These are phyloP conservation scores for Pelargonium nanum DNA, from an alignment of 345 rosid species.

Conservation along the genomic window DNA sequence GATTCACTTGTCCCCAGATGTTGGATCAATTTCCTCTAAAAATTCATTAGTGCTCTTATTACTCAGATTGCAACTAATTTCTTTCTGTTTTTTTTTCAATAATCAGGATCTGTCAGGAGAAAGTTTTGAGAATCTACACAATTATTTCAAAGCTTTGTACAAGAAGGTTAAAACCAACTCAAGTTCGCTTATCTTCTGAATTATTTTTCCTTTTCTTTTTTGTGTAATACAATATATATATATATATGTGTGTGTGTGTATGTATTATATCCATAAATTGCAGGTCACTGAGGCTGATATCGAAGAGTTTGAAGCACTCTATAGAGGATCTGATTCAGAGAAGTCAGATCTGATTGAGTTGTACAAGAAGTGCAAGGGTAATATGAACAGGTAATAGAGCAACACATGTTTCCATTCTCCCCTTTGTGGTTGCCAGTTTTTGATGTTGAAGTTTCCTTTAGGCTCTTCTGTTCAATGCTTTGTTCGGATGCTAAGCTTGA, in stretches of 20 bases:
- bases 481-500: conserved; percentile 85
- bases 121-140: conserved; percentile 58
- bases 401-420: neutral
- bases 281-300: conserved; percentile 78
- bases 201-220: neutral
- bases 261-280: conserved; percentile 6
- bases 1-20: neutral
- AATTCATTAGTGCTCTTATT: neutral
- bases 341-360: conserved; percentile 75
- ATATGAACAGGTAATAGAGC: conserved; percentile 58
- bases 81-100: conserved; percentile 12
- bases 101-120: conserved; percentile 80
- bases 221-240: conserved; percentile 4
- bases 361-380: conserved; percentile 52
- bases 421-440: neutral
- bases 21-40: neutral
- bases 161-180: conserved; percentile 41
- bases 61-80: neutral
- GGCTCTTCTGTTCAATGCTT: conserved; percentile 89
- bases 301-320: conserved; percentile 73
- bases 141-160: conserved; percentile 57
- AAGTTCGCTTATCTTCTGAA: neutral
- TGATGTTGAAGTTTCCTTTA: conserved; percentile 16
- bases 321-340: conserved; percentile 91
- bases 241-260: too few relatives aligned